Conservation (phyloP, 108 stramenopile genomes). For the Cyclotella baltica region DNA sequence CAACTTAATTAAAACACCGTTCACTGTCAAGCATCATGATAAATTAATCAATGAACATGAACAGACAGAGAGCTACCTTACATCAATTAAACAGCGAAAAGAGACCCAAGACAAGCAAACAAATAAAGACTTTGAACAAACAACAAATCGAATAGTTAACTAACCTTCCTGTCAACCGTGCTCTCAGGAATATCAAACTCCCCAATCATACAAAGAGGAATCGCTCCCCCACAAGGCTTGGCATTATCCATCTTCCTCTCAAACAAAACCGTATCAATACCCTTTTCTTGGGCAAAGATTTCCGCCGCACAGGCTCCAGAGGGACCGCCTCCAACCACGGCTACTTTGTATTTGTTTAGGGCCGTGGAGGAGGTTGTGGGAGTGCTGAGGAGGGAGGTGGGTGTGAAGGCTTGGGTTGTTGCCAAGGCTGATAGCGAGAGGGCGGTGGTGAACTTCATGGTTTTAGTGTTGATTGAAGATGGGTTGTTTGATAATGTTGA, state of each 20-base stretch:
- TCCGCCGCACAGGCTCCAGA: constrained; percentile 98
- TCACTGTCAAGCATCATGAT: no score
- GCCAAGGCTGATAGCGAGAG: constrained; percentile 39
- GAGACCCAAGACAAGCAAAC: no score
- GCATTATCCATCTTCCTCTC: constrained; percentile 99
- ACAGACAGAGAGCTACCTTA: no score
- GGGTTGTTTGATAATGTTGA: neutral
- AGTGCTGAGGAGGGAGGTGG: constrained; percentile 61
- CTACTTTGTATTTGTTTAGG: constrained; percentile 93
- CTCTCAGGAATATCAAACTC: constrained; percentile 96
- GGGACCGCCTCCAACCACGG: constrained; percentile 97
- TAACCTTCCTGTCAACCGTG: constrained; percentile 97
- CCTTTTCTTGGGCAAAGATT: constrained; percentile 94
- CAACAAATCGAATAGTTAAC: constrained; percentile 14
- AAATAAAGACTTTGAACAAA: neutral
- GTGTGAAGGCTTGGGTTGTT: constrained; percentile 58
- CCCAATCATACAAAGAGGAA: constrained; percentile 98
- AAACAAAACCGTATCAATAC: constrained; percentile 93
- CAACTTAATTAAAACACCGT: no score
- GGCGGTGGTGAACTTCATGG: constrained; percentile 70
- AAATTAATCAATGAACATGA: no score
- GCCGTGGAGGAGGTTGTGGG: constrained; percentile 52
- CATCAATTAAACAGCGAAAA: no score
- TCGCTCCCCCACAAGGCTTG: constrained; percentile 99
- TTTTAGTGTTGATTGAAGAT: neutral